Percentiles rank a stretch among this genome's conserved stretches.
Evolutionary conservation across 2,329 filamentous ascomycete genomes (phyloP).

Genomic region (Claviceps digitariae): DNA sequence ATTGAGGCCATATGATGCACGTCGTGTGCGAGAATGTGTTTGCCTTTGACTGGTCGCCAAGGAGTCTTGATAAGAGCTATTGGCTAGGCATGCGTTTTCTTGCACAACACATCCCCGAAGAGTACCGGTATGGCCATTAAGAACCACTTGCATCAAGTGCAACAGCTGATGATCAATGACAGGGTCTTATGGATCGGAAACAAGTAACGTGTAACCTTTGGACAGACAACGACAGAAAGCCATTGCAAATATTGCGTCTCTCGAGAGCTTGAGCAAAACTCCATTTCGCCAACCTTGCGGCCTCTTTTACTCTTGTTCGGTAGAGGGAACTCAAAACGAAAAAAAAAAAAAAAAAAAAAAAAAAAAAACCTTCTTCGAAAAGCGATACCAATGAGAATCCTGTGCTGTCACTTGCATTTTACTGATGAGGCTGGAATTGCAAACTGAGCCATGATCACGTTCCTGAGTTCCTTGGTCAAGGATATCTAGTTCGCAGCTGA

Average conservation of each 20-base stretch:
- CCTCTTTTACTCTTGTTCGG: background rate
- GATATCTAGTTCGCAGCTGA: background rate
- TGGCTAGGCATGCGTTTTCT: background rate
- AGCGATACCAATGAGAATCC: background rate
- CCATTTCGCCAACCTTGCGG: background rate
- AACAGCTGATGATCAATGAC: background rate
- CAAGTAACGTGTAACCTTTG: background rate
- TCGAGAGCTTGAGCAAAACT: background rate
- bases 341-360: background rate
- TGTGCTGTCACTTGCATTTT: background rate
- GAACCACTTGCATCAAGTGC: background rate
- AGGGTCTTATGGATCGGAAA: background rate
- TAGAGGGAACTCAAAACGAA: background rate
- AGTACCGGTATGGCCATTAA: background rate
- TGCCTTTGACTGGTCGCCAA: background rate
- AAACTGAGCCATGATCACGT: background rate
- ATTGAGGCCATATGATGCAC: background rate
- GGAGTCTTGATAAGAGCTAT: background rate
- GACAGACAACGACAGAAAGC: background rate
- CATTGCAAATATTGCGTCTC: background rate
- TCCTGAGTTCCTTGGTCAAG: background rate
- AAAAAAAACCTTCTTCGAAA: background rate
- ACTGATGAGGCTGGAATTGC: background rate
- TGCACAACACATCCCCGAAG: background rate
- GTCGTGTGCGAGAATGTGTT: background rate